Conservation (phyloP, 208 protist genomes). For the Wallacemonas collosoma region DNA sequence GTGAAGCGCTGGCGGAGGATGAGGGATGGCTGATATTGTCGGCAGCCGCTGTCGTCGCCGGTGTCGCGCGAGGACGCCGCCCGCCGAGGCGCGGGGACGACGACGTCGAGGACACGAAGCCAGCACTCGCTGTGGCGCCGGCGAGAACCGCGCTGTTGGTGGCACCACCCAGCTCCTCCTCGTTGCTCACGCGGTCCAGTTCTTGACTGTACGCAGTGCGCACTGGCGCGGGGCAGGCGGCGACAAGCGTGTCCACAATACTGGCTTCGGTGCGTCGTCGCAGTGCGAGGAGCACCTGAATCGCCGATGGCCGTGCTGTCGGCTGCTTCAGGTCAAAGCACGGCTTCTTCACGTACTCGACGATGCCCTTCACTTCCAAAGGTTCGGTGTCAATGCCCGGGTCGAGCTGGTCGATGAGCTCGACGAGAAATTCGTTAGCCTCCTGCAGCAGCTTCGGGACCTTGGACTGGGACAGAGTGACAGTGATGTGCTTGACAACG, state of each 20-base stretch:
- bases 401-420: conserved; percentile 33
- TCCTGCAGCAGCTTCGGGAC: conserved; percentile 78
- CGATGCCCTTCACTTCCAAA: conserved; percentile 45
- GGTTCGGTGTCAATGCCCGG: conserved; percentile 18
- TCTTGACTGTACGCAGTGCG: conserved; percentile 33
- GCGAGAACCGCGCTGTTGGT: conserved; percentile 15
- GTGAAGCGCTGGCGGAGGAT: conserved; percentile 1
- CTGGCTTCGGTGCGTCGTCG: conserved; percentile 11
- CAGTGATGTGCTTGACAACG: conserved; percentile 73
- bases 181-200: conserved; percentile 13
- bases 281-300: conserved; percentile 53
- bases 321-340: conserved; percentile 56
- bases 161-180: conserved; percentile 5
- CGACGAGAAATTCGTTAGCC: conserved; percentile 65
- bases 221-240: conserved; percentile 28
- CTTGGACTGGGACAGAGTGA: conserved; percentile 42
- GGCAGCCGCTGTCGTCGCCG: background rate
- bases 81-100: conserved; percentile 13
- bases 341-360: conserved; percentile 68
- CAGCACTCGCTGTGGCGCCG: conserved; percentile 1
- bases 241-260: conserved; percentile 25
- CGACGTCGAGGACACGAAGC: background rate
- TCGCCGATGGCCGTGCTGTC: conserved; percentile 40
- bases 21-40: conserved; percentile 3
- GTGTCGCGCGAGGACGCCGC: conserved; percentile 11